Evolutionary conservation across 2,329 filamentous ascomycete species (phyloP).

Genomic region (Cladosporium sp.): DNA sequence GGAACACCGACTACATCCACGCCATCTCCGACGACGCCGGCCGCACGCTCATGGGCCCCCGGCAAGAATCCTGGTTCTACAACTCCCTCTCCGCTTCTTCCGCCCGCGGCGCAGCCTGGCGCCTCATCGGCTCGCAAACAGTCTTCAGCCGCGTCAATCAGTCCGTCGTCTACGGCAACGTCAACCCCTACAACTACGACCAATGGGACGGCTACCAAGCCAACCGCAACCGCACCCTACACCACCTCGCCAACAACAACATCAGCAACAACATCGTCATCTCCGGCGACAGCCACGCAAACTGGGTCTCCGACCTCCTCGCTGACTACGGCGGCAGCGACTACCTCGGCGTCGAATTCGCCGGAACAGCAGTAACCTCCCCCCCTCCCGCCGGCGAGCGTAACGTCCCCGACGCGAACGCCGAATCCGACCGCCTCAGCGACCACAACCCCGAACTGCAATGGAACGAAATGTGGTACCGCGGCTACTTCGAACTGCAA

Average conservation of each 20-base stretch:
- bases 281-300: constrained; percentile 63
- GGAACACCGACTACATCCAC: constrained; percentile 51
- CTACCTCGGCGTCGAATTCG: constrained; percentile 52
- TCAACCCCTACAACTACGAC: constrained; percentile 53
- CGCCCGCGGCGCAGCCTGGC: constrained; percentile 65
- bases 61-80: constrained; percentile 53
- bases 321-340: constrained; percentile 39
- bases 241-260: constrained; percentile 60
- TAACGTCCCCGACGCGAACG: constrained; percentile 34
- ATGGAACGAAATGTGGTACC: constrained; percentile 70
- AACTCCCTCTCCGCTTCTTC: constrained; percentile 42
- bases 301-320: constrained; percentile 50
- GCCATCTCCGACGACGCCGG: constrained; percentile 33
- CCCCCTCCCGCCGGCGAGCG: constrained; percentile 56
- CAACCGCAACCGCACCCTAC: constrained; percentile 68
- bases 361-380: constrained; percentile 64
- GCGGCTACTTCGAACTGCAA: constrained; percentile 68
- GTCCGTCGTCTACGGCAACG: constrained; percentile 38
- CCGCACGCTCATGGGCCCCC: constrained; percentile 30
- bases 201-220: constrained; percentile 65
- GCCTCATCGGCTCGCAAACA: constrained; percentile 68
- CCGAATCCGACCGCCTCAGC: constrained; percentile 6
- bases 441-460: constrained; percentile 60
- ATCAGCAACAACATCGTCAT: constrained; percentile 72
- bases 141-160: constrained; percentile 61